Conservation (phyloP, 768 basidiomycete genomes). For the Kwoniella botswanensis region DNA sequence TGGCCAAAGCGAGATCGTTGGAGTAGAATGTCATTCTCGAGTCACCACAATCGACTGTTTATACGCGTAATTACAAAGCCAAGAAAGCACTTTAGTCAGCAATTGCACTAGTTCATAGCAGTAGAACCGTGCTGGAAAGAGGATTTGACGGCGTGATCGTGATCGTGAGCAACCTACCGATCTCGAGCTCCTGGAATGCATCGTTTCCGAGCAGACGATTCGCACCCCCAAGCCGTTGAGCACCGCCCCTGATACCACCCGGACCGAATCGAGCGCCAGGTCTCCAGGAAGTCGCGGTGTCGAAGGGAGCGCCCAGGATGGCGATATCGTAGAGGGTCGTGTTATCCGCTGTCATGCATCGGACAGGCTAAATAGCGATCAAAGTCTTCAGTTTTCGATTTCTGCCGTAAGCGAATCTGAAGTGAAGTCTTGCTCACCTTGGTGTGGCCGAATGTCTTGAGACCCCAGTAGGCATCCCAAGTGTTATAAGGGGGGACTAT, state of each 20-base stretch:
- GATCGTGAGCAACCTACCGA: conserved; percentile 19
- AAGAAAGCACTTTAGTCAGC: neutral
- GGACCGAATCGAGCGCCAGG: conserved; percentile 83
- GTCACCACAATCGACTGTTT: conserved; percentile 76
- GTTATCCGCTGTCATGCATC: conserved; percentile 10
- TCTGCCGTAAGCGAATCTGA: conserved; percentile 2
- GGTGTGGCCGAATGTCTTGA: conserved; percentile 22
- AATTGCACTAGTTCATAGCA: too few species aligned
- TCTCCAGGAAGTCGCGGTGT: conserved; percentile 28
- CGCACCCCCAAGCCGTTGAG: conserved; percentile 32
- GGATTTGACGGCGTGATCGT: too few species aligned
- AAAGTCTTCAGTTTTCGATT: neutral
- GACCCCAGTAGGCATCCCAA: conserved; percentile 11
- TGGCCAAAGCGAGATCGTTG: conserved; percentile 80
- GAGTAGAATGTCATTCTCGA: conserved; percentile 79
- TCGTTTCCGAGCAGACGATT: conserved; percentile 33
- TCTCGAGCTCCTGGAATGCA: conserved; percentile 23
- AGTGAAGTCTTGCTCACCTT: conserved; percentile 2
- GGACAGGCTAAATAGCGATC: too few species aligned
- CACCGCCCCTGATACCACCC: conserved; percentile 69
- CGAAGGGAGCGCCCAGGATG: conserved; percentile 62
- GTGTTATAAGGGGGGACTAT: conserved; percentile 12
- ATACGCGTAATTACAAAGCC: neutral
- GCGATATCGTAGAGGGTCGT: conserved; percentile 70
- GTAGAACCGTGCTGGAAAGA: too few species aligned